Percentiles rank a stretch among this genome's conserved stretches.
Conservation (phyloP, 768 basidiomycete species). For the Panaeolus cyanescens region DNA sequence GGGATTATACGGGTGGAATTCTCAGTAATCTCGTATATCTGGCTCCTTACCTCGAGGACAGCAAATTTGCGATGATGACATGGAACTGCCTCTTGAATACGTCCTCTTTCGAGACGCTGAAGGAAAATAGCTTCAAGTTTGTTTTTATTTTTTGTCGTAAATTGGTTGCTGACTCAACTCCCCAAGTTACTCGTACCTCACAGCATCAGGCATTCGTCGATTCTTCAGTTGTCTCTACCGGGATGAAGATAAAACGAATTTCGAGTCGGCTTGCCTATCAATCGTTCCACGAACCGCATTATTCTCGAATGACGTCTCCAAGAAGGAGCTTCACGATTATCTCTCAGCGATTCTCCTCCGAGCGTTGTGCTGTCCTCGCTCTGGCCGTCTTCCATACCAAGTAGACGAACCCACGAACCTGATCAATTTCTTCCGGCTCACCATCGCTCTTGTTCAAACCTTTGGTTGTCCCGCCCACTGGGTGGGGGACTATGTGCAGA, state of each 20-base stretch:
- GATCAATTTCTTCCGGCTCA: not conserved
- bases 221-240: not conserved
- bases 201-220: not conserved
- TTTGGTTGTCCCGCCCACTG: constrained; percentile 22
- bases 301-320: not conserved
- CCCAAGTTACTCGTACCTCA: constrained; percentile 1
- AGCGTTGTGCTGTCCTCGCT: not conserved
- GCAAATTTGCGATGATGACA: constrained; percentile 7
- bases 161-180: too few relatives aligned
- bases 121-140: constrained; percentile 4
- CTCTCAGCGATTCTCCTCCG: not conserved
- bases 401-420: not conserved
- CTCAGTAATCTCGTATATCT: constrained; percentile 15
- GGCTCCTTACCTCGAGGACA: constrained; percentile 9
- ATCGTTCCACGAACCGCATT: not conserved
- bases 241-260: not conserved
- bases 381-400: not conserved
- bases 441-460: not conserved
- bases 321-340: not conserved
- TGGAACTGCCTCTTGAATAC: constrained; percentile 20
- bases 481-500: constrained; percentile 22
- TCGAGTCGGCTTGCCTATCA: not conserved
- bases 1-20: constrained; percentile 17
- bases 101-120: not conserved
- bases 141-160: too few relatives aligned